Evolutionary conservation across 2,329 filamentous ascomycete genomes (phyloP).

Genomic region (Hypoxylon sp.): DNA sequence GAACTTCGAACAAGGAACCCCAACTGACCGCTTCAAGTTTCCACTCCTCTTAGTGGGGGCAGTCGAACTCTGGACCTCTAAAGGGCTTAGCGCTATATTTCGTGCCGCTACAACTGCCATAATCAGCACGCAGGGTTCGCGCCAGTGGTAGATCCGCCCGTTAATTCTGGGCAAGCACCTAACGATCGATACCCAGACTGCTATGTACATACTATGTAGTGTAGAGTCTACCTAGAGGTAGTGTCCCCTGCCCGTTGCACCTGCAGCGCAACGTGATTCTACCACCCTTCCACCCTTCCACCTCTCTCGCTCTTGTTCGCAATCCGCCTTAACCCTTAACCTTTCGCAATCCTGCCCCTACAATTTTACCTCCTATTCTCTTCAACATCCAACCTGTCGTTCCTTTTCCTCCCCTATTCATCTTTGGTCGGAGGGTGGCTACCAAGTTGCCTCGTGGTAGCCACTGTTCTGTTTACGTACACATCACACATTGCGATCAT

Average conservation of each 20-base stretch:
- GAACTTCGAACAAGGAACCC: conserved; percentile 34
- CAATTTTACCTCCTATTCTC: conserved; percentile 39
- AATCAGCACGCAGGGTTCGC: conserved; percentile 46
- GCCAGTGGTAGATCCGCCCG: conserved; percentile 45
- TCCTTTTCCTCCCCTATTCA: conserved; percentile 45
- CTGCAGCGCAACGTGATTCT: conserved; percentile 48
- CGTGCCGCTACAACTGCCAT: conserved; percentile 36
- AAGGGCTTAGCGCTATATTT: conserved; percentile 37
- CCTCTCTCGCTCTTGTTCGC: conserved; percentile 18
- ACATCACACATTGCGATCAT: conserved; percentile 25
- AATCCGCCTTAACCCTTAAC: conserved; percentile 37
- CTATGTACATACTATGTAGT: too few relatives aligned
- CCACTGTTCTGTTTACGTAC: conserved; percentile 39
- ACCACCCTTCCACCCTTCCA: conserved; percentile 35
- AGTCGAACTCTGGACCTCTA: conserved; percentile 26
- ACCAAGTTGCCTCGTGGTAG: conserved; percentile 44
- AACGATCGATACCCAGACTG: conserved; percentile 42
- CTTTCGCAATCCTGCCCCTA: conserved; percentile 41
- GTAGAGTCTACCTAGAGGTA: conserved; percentile 9
- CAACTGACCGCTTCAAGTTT: conserved; percentile 50
- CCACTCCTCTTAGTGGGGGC: conserved; percentile 41
- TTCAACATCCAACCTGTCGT: conserved; percentile 44
- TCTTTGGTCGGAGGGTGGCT: conserved; percentile 47
- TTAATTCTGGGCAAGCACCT: conserved; percentile 31
- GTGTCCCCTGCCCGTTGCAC: conserved; percentile 40